Percentiles rank a stretch among this genome's conserved stretches.
Conservation (phyloP, 208 protist genomes). For the Acanthamoeba polyphaga region DNA sequence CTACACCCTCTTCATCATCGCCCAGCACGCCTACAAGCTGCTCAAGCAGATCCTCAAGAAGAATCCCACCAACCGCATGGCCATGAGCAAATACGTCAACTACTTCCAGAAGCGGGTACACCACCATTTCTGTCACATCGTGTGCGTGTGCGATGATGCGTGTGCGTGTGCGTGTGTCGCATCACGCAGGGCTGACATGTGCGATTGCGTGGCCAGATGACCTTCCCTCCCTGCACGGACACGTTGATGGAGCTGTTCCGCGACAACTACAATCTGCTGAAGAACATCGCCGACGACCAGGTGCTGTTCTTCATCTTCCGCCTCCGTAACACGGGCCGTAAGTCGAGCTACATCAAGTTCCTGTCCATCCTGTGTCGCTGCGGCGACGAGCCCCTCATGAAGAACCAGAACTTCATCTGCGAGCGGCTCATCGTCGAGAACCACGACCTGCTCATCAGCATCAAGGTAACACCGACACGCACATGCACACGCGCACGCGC, state of each 20-base stretch:
- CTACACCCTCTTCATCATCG: conserved; percentile 61
- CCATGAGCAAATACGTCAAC: conserved; percentile 70
- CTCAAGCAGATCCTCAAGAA: conserved; percentile 73
- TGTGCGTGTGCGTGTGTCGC: not conserved
- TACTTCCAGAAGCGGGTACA: conserved; percentile 71
- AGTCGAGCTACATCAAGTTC: conserved; percentile 71
- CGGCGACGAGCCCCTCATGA: not conserved
- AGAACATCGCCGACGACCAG: conserved; percentile 72
- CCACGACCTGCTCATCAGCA: conserved; percentile 53
- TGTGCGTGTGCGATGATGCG: not conserved
- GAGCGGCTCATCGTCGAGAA: conserved; percentile 68
- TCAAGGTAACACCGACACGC: not conserved
- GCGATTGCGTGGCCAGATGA: not conserved
- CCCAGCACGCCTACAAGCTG: conserved; percentile 54
- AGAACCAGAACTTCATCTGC: conserved; percentile 75
- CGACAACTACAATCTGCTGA: conserved; percentile 57
- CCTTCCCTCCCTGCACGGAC: conserved; percentile 54
- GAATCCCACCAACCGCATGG: conserved; percentile 61
- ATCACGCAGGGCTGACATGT: too few species aligned
- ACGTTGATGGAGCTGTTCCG: conserved; percentile 73
- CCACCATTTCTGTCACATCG: not conserved
- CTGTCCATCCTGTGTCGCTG: conserved; percentile 58
- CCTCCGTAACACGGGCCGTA: conserved; percentile 12
- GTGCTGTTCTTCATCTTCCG: conserved; percentile 69
- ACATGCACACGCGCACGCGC: too few species aligned